Base-by-base conservation (phyloP, 371 early-diverging fungal species). In the Mortierella polycephala region DNA sequence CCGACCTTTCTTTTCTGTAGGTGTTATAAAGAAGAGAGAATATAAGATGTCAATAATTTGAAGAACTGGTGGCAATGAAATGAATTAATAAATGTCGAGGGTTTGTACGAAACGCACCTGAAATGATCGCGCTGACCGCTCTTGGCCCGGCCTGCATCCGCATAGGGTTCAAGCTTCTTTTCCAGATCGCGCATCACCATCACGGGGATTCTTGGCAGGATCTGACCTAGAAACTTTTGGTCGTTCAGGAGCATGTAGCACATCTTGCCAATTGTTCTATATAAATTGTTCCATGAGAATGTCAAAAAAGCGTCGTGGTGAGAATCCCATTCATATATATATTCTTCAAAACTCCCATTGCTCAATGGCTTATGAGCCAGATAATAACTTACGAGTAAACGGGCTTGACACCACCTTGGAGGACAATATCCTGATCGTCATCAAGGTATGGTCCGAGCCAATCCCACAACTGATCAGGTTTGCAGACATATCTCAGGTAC, bases 401-500 rank as follows among this genome's bases (percentile, higher is more conserved):
- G 0, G 93, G 90, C 37, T 87, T 84, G 9, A 86, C 82, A 5
- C 94, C 94, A 51, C 88, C 84, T 14, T 89, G 86, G 2, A 94
- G 73, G 10, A 85, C 83, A 18, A 96, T 81, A 62, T 91, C 91
- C 69, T 93, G 92, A 23, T 90, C 92, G 69, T 94, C 95, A 47
- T 94, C 94, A 7, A 96, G 79, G 62, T 92, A 95, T 4, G 87
- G 87, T 47, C 88, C 91, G 47, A 90, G 89, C 96, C 96, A 96
- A 61, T 89, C 92, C 94, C 93, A 95, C 13, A 95, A 79, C 61
- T 92, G 83, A 39, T 87, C 87, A 5, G 95, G 95, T 57, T 92
- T 90, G 79, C 92, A 90, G 5, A 93, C 95, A 79, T 93, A 96
- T 51, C 96, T 90, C 65, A 96, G 74, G 71, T 96, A 96, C 47